Evolutionary conservation across 1,284 basidiomycete species (phyloP).

Genomic region (Leucoagaricus sp.): DNA sequence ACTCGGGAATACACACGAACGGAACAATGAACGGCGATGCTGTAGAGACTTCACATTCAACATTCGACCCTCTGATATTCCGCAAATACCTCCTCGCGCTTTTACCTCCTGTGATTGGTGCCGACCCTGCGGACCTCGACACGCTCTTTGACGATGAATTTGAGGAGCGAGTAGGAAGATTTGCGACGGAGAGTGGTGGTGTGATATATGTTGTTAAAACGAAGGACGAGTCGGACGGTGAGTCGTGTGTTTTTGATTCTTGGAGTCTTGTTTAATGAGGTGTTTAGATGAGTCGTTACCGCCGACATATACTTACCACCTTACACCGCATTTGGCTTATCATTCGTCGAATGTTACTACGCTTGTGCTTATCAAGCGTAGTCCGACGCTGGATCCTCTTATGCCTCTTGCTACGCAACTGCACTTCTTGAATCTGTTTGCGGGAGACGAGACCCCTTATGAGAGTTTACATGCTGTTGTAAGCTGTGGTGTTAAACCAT

Average conservation of each 20-base stretch:
- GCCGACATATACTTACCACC: slow-evolving; percentile 65
- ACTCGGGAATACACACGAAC: too few species aligned
- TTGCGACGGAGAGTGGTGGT: slow-evolving; percentile 68
- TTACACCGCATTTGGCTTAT: slow-evolving; percentile 79
- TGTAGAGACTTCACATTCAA: slow-evolving; percentile 21
- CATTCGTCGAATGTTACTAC: slow-evolving; percentile 82
- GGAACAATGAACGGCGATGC: too few species aligned
- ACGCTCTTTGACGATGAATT: slow-evolving; percentile 75
- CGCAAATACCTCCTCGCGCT: too few species aligned
- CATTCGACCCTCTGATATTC: too few species aligned
- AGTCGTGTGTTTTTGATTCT: slow-evolving; percentile 9
- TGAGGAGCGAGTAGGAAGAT: slow-evolving; percentile 70
- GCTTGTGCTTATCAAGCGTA: slow-evolving; percentile 93
- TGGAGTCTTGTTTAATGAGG: slow-evolving; percentile 10
- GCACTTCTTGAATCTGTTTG: slow-evolving; percentile 92
- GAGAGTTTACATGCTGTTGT: slow-evolving; percentile 97
- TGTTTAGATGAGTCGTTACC: slow-evolving; percentile 58
- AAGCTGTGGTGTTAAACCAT: slow-evolving; percentile 94
- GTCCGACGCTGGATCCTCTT: slow-evolving; percentile 78
- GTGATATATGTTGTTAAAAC: slow-evolving; percentile 80
- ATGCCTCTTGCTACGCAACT: slow-evolving; percentile 84
- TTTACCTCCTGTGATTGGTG: too few species aligned
- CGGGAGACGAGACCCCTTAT: slow-evolving; percentile 90
- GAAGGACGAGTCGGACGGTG: slow-evolving; percentile 71
- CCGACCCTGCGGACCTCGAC: slow-evolving; percentile 61